Percentiles rank a stretch among this genome's conserved stretches.
phyloP scores from a whole-genome alignment of 2,329 filamentous ascomycete genomes.

The Trichophyton rubrum region DNA sequence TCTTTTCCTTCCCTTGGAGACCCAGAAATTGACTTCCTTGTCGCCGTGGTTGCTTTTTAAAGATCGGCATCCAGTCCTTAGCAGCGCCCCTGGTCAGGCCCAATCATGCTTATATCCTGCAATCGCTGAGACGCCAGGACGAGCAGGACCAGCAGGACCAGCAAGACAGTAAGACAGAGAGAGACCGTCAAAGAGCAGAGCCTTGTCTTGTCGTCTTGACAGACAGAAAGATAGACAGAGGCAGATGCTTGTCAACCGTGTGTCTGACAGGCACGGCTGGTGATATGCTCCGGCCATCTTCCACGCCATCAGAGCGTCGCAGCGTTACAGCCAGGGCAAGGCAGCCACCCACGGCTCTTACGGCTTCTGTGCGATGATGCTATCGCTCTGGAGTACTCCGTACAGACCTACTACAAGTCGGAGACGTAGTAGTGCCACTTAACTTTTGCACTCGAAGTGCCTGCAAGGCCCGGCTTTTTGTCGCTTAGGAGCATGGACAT shows the following conservation, averaged over 20 bases:
- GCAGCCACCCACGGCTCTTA: neutral
- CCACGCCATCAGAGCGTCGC: neutral
- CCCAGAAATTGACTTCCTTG: neutral
- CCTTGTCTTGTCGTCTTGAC: neutral
- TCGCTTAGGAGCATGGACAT: no score
- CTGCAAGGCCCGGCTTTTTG: no score
- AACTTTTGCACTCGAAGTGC: no score
- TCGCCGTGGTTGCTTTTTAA: neutral
- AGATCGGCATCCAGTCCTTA: neutral
- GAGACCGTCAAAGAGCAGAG: no score
- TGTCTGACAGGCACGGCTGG: no score
- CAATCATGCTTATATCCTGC: neutral
- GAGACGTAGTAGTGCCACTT: no score
- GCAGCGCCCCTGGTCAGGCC: neutral
- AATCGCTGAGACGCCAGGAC: neutral
- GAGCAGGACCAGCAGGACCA: no score
- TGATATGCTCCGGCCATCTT: no score
- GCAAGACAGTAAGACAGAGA: no score
- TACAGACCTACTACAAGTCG: no score
- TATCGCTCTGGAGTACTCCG: neutral
- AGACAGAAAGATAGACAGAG: no score
- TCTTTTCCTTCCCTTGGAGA: neutral
- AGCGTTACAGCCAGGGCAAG: neutral
- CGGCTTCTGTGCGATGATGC: neutral
- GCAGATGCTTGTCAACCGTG: no score